phyloP scores from a whole-genome alignment of 225 moss, liverwort and hornwort genomes.

The Ulota crispa region DNA sequence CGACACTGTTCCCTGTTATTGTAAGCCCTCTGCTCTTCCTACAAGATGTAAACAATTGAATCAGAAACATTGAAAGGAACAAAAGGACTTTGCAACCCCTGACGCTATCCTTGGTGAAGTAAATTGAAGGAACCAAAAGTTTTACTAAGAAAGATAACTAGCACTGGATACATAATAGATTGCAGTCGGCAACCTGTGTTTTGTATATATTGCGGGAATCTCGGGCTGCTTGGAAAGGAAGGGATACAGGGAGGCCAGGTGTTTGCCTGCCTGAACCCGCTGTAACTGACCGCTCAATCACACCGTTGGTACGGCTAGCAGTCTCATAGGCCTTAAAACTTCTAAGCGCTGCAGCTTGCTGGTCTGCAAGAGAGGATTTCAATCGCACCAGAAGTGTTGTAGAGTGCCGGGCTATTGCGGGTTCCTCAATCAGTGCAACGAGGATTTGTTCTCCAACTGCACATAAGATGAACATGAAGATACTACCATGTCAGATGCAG shows the following conservation, averaged over 20 bases:
- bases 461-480: slow-evolving; percentile 17
- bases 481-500: slow-evolving; percentile 21
- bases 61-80: slow-evolving; percentile 23
- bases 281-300: slow-evolving; percentile 43
- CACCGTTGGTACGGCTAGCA: slow-evolving; percentile 52
- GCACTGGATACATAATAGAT: background rate
- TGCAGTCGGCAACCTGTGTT: slow-evolving; percentile 48
- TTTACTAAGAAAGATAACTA: background rate
- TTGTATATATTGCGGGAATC: slow-evolving; percentile 76
- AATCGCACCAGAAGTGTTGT: slow-evolving; percentile 58
- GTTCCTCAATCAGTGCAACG: slow-evolving; percentile 64
- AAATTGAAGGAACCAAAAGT: background rate
- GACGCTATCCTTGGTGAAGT: background rate
- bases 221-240: slow-evolving; percentile 69
- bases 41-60: slow-evolving; percentile 28
- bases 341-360: slow-evolving; percentile 68
- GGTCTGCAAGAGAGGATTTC: slow-evolving; percentile 59
- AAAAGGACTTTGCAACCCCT: slow-evolving; percentile 8
- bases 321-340: slow-evolving; percentile 78
- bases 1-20: slow-evolving; percentile 74
- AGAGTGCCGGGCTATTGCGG: slow-evolving; percentile 64
- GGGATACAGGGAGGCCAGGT: slow-evolving; percentile 63
- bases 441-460: slow-evolving; percentile 72
- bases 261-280: slow-evolving; percentile 44
- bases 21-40: slow-evolving; percentile 75